phyloP scores from a whole-genome alignment of 495 filamentous ascomycete genomes.

The Aspergillus bridgeri region DNA sequence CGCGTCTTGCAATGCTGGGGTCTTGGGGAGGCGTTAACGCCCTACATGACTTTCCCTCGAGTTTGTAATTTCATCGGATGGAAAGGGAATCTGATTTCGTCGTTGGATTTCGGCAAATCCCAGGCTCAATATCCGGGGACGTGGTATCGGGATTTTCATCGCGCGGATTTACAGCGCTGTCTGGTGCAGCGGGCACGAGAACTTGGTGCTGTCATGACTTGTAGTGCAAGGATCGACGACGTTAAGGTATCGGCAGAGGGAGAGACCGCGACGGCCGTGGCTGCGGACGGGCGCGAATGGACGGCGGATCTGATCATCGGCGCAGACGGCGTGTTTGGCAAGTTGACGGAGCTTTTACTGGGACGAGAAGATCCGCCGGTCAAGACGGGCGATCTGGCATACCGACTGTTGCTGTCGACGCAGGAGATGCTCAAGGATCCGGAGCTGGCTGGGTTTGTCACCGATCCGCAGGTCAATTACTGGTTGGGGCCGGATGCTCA shows the following conservation, averaged over 20 bases:
- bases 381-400: constrained; percentile 66
- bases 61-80: constrained; percentile 55
- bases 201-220: constrained; percentile 47
- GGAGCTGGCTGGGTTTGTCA: constrained; percentile 48
- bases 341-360: constrained; percentile 38
- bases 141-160: constrained; percentile 59
- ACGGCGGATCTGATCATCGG: constrained; percentile 53
- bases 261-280: constrained; percentile 23
- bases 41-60: constrained; percentile 47
- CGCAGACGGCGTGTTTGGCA: constrained; percentile 55
- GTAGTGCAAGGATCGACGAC: constrained; percentile 39
- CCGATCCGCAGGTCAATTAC: constrained; percentile 60
- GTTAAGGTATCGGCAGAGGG: constrained; percentile 31
- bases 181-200: constrained; percentile 49
- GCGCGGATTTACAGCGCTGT: constrained; percentile 53
- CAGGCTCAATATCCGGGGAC: constrained; percentile 43
- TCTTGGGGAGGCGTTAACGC: constrained; percentile 44
- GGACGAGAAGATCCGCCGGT: constrained; percentile 39
- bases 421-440: constrained; percentile 42
- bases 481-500: constrained; percentile 67
- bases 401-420: constrained; percentile 56
- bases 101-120: constrained; percentile 46
- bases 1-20: constrained; percentile 54
- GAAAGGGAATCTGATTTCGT: constrained; percentile 48
- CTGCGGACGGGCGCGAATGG: constrained; percentile 33